Percentiles rank a stretch among this genome's conserved stretches.
These are phyloP conservation scores for Thielaviopsis populi DNA, from an alignment of 2,329 filamentous ascomycete genomes.

Conservation along the genomic window DNA sequence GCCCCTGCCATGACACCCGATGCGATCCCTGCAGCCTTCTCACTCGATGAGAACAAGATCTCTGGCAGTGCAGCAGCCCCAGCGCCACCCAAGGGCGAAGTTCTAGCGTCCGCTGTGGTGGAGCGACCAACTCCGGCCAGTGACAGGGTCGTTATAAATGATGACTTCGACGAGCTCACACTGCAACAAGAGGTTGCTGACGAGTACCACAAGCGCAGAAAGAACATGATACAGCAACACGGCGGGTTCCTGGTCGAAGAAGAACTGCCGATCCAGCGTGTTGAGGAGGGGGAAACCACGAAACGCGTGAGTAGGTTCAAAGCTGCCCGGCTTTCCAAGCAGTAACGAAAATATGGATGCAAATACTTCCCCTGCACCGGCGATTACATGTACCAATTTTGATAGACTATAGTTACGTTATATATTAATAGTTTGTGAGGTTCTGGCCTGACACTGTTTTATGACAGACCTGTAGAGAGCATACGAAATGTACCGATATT, in stretches of 20 bases:
- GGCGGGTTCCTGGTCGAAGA: slow-evolving; percentile 67
- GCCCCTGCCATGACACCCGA: slow-evolving; percentile 13
- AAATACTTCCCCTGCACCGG: background rate
- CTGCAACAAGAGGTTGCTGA: slow-evolving; percentile 57
- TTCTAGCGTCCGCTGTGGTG: slow-evolving; percentile 44
- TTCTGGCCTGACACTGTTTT: too few species aligned
- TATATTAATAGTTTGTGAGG: background rate
- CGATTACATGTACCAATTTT: background rate
- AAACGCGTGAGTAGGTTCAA: slow-evolving; percentile 59
- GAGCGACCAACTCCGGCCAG: slow-evolving; percentile 32
- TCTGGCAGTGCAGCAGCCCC: slow-evolving; percentile 31
- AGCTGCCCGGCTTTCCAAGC: slow-evolving; percentile 47
- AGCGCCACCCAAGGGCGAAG: slow-evolving; percentile 28
- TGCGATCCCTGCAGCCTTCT: slow-evolving; percentile 11
- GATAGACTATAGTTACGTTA: background rate
- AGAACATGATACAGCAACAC: slow-evolving; percentile 65
- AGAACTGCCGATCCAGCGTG: slow-evolving; percentile 48
- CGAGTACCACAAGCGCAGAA: slow-evolving; percentile 72
- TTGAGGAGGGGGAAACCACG: slow-evolving; percentile 50
- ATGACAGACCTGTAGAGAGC: too few species aligned
- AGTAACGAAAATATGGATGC: slow-evolving; percentile 23
- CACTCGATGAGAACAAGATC: slow-evolving; percentile 13
- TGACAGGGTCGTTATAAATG: slow-evolving; percentile 17
- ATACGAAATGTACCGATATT: too few species aligned
- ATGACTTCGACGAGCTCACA: slow-evolving; percentile 44